Evolutionary conservation across 495 filamentous ascomycete genomes (phyloP).

Genomic region (Podospora pseudopauciseta): DNA sequence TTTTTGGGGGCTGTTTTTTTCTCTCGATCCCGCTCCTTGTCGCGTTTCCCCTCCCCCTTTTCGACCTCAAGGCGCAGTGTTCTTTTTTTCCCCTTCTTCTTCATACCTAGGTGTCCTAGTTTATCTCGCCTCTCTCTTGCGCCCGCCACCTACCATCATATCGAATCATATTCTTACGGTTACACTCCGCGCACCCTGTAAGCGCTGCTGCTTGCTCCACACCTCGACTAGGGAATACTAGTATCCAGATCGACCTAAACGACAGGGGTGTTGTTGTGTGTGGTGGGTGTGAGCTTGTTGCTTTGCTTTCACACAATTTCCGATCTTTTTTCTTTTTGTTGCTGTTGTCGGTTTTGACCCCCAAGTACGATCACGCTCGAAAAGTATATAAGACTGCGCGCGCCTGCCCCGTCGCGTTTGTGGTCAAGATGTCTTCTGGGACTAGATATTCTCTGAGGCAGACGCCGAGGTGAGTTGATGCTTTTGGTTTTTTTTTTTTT

Average conservation of each 20-base stretch:
- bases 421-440: constrained; percentile 25
- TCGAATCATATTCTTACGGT: neutral
- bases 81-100: neutral
- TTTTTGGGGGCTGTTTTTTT: neutral
- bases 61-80: neutral
- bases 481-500: neutral
- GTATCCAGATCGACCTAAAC: constrained; percentile 7
- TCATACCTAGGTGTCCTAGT: neutral
- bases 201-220: neutral
- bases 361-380: neutral
- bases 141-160: neutral
- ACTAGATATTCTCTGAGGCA: constrained; percentile 45
- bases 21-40: neutral
- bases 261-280: neutral
- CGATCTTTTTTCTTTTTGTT: neutral
- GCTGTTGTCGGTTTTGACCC: neutral
- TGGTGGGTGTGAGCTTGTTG: neutral
- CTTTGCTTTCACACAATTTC: neutral
- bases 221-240: constrained; percentile 19
- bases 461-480: constrained; percentile 48
- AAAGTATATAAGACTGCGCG: constrained; percentile 23
- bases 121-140: neutral
- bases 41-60: neutral
- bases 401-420: constrained; percentile 15
- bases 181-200: neutral